phyloP scores from a whole-genome alignment of 2,329 filamentous ascomycete species.

The Diaporthe citriasiana region DNA sequence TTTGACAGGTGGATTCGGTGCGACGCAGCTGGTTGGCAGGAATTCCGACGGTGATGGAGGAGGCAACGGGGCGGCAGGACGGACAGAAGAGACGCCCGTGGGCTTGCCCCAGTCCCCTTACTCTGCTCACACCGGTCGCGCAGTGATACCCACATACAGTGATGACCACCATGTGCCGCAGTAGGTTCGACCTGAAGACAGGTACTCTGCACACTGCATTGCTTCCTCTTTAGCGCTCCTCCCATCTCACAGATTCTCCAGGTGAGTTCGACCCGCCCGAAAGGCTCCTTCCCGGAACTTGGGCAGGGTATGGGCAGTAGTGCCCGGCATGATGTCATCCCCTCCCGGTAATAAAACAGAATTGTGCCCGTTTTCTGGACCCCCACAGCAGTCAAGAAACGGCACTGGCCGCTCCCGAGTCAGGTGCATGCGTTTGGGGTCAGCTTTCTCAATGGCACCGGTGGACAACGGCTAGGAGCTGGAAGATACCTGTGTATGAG shows the following conservation, averaged over 20 bases:
- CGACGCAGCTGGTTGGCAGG: conserved; percentile 24
- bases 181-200: fast-evolving
- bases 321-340: conserved; percentile 22
- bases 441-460: not conserved
- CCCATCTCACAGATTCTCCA: not conserved
- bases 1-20: conserved; percentile 29
- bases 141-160: conserved; percentile 1
- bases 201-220: not conserved
- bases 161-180: too few relatives aligned
- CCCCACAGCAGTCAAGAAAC: conserved; percentile 1
- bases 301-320: conserved; percentile 1
- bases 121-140: not conserved
- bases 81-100: not conserved
- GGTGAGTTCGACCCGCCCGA: not conserved
- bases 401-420: conserved; percentile 13
- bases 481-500: not conserved
- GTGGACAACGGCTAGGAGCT: not conserved
- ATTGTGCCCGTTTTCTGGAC: conserved; percentile 3
- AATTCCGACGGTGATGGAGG: conserved; percentile 7
- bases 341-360: conserved; percentile 4
- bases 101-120: not conserved
- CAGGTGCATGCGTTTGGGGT: conserved; percentile 9
- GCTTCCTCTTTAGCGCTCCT: not conserved
- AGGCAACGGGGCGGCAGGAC: not conserved
- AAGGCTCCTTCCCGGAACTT: conserved; percentile 14